Conservation (phyloP, 768 basidiomycete genomes). For the Pleurotus djamor region DNA sequence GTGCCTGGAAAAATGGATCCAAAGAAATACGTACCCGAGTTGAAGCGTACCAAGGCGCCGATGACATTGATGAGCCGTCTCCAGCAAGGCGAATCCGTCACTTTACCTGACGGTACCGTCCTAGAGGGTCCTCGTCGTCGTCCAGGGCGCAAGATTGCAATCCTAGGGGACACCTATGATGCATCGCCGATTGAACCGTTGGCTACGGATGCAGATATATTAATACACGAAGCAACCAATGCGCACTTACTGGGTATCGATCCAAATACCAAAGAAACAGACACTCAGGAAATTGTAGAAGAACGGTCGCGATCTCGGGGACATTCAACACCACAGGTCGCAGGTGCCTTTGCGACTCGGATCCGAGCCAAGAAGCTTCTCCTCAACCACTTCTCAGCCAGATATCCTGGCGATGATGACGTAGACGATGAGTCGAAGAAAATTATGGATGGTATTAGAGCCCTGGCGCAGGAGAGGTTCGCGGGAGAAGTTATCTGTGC, state of each 20-base stretch:
- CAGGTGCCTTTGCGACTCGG: slow-evolving; percentile 71
- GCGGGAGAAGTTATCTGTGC: slow-evolving; percentile 65
- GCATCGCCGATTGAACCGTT: slow-evolving; percentile 63
- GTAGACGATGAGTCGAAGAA: slow-evolving; percentile 40
- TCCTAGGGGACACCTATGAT: slow-evolving; percentile 86
- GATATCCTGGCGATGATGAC: slow-evolving; percentile 71
- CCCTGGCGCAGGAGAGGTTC: slow-evolving; percentile 53
- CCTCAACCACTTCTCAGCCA: slow-evolving; percentile 84
- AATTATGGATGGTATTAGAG: slow-evolving; percentile 63
- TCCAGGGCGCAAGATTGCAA: slow-evolving; percentile 72
- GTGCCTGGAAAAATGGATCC: slow-evolving; percentile 80
- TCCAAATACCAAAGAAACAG: slow-evolving; percentile 51
- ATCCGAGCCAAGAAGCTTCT: slow-evolving; percentile 62
- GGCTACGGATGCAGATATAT: slow-evolving; percentile 64
- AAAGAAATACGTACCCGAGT: slow-evolving; percentile 58
- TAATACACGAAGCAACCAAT: slow-evolving; percentile 91
- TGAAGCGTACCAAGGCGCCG: slow-evolving; percentile 68
- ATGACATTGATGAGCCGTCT: slow-evolving; percentile 66
- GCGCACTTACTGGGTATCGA: slow-evolving; percentile 74
- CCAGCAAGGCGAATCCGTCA: slow-evolving; percentile 61
- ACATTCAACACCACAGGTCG: slow-evolving; percentile 92
- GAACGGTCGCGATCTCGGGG: slow-evolving; percentile 69
- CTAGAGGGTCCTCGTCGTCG: slow-evolving; percentile 65
- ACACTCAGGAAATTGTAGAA: slow-evolving; percentile 63
- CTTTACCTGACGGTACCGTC: slow-evolving; percentile 69